Base-by-base conservation (phyloP, 2,329 filamentous ascomycete species). In the Drechslera avenae region DNA sequence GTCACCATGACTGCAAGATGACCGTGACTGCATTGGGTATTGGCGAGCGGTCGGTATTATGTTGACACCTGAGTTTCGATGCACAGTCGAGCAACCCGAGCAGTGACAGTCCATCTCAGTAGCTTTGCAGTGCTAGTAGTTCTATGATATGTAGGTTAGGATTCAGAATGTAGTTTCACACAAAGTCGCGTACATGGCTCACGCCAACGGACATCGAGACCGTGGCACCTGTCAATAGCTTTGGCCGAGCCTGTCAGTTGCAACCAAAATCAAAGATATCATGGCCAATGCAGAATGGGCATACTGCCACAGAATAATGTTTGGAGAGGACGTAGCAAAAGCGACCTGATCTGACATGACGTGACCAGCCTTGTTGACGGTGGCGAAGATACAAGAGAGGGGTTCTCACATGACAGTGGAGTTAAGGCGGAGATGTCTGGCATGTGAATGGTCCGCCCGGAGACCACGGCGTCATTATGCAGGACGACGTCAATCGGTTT, bases 391-490 rank as follows among this genome's bases (percentile, higher is more conserved):
- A 46, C 42, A 17, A 59, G 56, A 59, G 57, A 55, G 19, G 55
- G 19, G 55, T 56, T 44, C 14, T 54, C 55, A 56, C 46, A 37
- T 62, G 58, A 63, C 50, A 39, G 17, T 56, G 63, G 61, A 64
- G 28, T 63, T 67, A 67, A 63, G 59, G 16, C 65, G 60, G 63
- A 60, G 46, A 33, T 52, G 52, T 13, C 44, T 47, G 46, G 40
- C 48, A 64, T 46, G 57, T 59, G 56, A 60, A 56, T 58, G 49
- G 45, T 39, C 46, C 43, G 34, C 35, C 32, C 32, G 30, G 33
- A 39, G 42, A 54, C 47, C 37, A 52, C 52, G 46, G 55, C 59
- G 63, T 68, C 66, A 69, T 69, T 60, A 59, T 67, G 66, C 66
- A 69, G 50, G 39, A 52, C 46, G 51, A 55, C 50, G 41, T 54